These are phyloP conservation scores for Eimeria brunetti DNA, from an alignment of 169 alveolate genomes.

Conservation along the genomic window DNA sequence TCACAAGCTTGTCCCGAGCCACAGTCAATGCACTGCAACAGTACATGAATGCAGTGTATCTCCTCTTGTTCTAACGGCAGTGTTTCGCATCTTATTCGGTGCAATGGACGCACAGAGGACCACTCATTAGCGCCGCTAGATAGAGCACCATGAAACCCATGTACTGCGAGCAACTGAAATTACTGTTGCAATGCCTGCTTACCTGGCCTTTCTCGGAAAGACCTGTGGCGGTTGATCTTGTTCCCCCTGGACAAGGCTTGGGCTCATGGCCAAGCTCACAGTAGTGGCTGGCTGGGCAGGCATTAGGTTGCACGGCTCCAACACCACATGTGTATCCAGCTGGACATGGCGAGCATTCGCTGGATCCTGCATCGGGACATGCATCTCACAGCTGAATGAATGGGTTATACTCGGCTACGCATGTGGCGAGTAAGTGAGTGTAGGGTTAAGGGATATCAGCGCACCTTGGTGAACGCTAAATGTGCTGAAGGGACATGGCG, in stretches of 20 bases:
- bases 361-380: conserved; percentile 21
- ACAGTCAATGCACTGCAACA: conserved; percentile 65
- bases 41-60: background rate
- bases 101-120: no score
- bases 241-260: conserved; percentile 54
- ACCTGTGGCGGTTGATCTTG: conserved; percentile 41
- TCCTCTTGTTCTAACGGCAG: background rate
- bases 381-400: background rate
- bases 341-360: conserved; percentile 74
- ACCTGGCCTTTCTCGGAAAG: conserved; percentile 57
- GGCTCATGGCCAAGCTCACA: conserved; percentile 42
- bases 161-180: background rate
- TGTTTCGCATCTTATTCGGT: background rate
- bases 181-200: background rate
- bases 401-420: background rate
- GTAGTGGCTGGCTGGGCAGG: conserved; percentile 64
- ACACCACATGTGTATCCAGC: conserved; percentile 62
- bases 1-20: conserved; percentile 69
- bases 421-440: no score
- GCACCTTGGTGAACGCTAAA: conserved; percentile 44
- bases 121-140: background rate
- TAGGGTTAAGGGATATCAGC: background rate
- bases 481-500: conserved; percentile 61
- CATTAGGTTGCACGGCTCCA: conserved; percentile 44
- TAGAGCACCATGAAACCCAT: background rate